These are phyloP conservation scores for Hymenoscyphus albidus DNA, from an alignment of 2,329 filamentous ascomycete species.

Conservation along the genomic window DNA sequence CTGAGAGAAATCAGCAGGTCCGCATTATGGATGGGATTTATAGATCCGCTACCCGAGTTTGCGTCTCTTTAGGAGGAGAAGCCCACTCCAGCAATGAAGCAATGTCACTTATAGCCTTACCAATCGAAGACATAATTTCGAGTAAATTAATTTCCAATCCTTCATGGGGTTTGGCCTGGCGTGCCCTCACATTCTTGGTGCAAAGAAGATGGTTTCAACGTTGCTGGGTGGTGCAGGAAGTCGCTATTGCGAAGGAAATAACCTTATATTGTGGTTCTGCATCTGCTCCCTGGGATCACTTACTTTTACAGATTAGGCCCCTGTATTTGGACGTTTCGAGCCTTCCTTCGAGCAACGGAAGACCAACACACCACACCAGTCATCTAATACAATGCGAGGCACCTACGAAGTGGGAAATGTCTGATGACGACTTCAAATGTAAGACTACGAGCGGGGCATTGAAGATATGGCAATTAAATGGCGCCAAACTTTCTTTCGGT, in stretches of 20 bases:
- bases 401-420: neutral
- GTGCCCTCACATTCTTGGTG: slow-evolving; percentile 4
- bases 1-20: slow-evolving; percentile 23
- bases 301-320: neutral
- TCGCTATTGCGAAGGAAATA: neutral
- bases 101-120: neutral
- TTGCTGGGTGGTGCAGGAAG: slow-evolving; percentile 6
- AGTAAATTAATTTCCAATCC: neutral
- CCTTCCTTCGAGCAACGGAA: neutral
- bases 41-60: slow-evolving; percentile 17
- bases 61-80: slow-evolving; percentile 30
- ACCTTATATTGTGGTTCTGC: neutral
- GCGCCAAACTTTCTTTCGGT: neutral
- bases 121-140: neutral
- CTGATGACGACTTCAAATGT: neutral
- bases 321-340: neutral
- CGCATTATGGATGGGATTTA: slow-evolving; percentile 31
- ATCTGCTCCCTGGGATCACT: neutral
- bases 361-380: neutral
- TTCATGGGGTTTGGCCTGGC: neutral
- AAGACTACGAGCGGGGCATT: neutral
- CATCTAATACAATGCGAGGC: neutral
- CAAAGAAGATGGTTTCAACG: slow-evolving; percentile 1
- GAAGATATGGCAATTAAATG: neutral
- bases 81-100: slow-evolving; percentile 1